These are phyloP conservation scores for Cyberlindnera xishuangbannaensis DNA, from an alignment of 805 yeast genomes.

Conservation along the genomic window DNA sequence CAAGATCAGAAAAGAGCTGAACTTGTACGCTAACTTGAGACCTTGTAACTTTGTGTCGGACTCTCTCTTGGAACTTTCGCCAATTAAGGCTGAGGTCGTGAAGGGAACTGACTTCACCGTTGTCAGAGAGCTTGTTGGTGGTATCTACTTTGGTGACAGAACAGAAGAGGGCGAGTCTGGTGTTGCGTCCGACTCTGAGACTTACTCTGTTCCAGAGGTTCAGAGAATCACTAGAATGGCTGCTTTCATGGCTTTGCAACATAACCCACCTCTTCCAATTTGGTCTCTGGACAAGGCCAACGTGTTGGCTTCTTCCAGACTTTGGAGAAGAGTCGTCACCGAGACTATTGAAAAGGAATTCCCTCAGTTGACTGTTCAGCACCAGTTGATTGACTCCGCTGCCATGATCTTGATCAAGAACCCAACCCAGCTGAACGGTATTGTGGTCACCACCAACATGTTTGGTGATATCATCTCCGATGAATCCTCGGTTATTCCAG, in stretches of 20 bases:
- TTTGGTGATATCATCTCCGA: conserved; percentile 98
- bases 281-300: conserved; percentile 98
- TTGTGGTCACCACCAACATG: conserved; percentile 91
- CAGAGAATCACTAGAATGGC: conserved; percentile 98
- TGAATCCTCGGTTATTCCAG: conserved; percentile 97
- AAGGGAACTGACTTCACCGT: conserved; percentile 89
- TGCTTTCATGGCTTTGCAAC: conserved; percentile 91
- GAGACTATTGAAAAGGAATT: conserved; percentile 81
- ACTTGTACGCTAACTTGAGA: conserved; percentile 91
- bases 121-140: conserved; percentile 96
- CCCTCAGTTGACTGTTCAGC: conserved; percentile 82
- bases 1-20: conserved; percentile 89
- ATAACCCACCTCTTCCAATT: conserved; percentile 87
- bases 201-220: conserved; percentile 87
- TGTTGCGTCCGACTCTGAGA: conserved; percentile 89
- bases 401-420: conserved; percentile 95
- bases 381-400: conserved; percentile 96
- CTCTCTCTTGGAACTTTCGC: conserved; percentile 76
- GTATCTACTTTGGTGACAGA: conserved; percentile 96
- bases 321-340: conserved; percentile 94
- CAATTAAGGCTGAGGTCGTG: conserved; percentile 79
- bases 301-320: conserved; percentile 90
- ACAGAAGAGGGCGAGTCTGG: conserved; percentile 85
- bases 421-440: conserved; percentile 89
- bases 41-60: conserved; percentile 94